Conservation (phyloP, 2,329 filamentous ascomycete genomes). For the Pyrenophora seminiperda region DNA sequence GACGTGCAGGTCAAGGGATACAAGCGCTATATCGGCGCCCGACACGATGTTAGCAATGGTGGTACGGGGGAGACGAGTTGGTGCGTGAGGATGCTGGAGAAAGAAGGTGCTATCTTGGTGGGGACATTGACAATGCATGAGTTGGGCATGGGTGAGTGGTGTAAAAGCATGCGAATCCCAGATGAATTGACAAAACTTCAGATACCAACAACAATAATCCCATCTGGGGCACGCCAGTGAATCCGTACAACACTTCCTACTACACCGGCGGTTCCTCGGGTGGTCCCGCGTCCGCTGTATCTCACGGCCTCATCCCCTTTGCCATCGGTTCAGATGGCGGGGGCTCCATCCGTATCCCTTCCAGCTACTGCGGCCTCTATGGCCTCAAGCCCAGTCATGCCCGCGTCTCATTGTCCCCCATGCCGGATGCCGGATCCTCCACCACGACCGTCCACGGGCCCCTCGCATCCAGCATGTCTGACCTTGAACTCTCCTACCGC, state of each 20-base stretch:
- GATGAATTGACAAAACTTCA: conserved; percentile 14
- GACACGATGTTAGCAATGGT: conserved; percentile 59
- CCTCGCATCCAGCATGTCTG: conserved; percentile 74
- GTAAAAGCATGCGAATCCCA: neutral
- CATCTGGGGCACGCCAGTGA: conserved; percentile 73
- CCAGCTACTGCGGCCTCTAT: conserved; percentile 77
- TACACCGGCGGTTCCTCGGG: conserved; percentile 83
- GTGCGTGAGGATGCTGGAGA: conserved; percentile 72
- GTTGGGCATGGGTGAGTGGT: conserved; percentile 66
- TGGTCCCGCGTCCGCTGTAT: conserved; percentile 73
- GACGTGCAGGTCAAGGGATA: conserved; percentile 76
- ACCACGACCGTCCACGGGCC: conserved; percentile 75
- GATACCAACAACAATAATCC: conserved; percentile 86
- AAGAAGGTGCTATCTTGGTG: conserved; percentile 74
- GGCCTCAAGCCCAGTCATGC: conserved; percentile 80
- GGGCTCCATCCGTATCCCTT: conserved; percentile 75
- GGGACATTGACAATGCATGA: conserved; percentile 84
- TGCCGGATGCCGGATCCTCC: conserved; percentile 63
- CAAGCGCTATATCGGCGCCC: conserved; percentile 68
- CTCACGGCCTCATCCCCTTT: conserved; percentile 74
- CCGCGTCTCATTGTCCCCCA: conserved; percentile 66
- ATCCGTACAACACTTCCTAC: conserved; percentile 76
- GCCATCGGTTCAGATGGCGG: conserved; percentile 73
- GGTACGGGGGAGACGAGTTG: conserved; percentile 64
- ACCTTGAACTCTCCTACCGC: conserved; percentile 82